Base-by-base conservation (phyloP, 108 stramenopile genomes). In the Ochromonas danica region DNA sequence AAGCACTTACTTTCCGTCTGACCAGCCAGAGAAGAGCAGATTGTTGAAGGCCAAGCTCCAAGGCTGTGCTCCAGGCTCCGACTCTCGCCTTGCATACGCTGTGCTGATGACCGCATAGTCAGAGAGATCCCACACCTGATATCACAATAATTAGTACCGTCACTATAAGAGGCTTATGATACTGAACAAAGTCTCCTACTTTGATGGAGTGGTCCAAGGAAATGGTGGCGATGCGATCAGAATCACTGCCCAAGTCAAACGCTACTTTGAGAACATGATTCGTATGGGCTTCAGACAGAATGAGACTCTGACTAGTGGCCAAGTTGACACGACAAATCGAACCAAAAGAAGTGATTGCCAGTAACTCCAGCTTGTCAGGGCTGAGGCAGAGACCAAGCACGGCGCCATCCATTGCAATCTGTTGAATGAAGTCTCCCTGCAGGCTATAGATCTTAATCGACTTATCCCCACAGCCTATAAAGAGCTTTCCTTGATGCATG, bases 391-490 rank as follows among this genome's bases (percentile, higher is more conserved):
- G 40, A 39, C 84, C 79, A 28, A 88, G 79, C 25, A 88, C 86
- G 35, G 77, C 84, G 22, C 86, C 88, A 28, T 80, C 62, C n/a
- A 88, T 63, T 35, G 43, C 27, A 25, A 78, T 35, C 77, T 86
- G 82, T 31, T 70, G 82, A 22, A 83, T 63, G 70, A 84, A 81
- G 33, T 82, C 30, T 61, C 79, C 27, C 77, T 3, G 1, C 0
- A 41, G 14, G 84, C 86, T 71, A 89, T 67, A 89, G 0, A 70
- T 22, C 10, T 86, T 87, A 14, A 89, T 43, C 0, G 87, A 87
- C 1, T 86, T 88, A 72, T 89, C 89, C n/a, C 88, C 88, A 41
- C 87, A 86, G 0, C 83, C 87, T 27, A 82, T 36, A 0, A 83
- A 30, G 2, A 85, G 61, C n/a, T 83, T 82, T 1, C 77, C 62